phyloP scores from a whole-genome alignment of 495 filamentous ascomycete species.

The Tuber melanosporum region DNA sequence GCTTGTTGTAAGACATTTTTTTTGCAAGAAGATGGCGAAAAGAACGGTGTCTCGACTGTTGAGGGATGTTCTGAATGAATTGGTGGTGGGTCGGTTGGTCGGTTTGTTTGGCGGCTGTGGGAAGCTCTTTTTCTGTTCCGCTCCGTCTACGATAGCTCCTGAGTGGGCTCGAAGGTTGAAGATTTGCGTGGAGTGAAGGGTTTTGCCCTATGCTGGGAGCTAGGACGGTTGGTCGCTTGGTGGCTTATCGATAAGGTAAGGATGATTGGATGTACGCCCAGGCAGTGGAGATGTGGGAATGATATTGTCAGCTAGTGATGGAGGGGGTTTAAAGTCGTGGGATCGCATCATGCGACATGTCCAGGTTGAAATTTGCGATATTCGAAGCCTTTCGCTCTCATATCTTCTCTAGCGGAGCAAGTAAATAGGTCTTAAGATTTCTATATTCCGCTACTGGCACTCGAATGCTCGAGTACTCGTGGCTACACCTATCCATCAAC shows the following conservation, averaged over 20 bases:
- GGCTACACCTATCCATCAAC: not conserved
- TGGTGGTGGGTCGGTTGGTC: not conserved
- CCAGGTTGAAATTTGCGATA: not conserved
- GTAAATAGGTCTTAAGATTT: not conserved
- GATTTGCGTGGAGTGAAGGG: constrained; percentile 10
- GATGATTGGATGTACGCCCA: not conserved
- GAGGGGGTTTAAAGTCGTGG: no score
- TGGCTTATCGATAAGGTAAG: not conserved
- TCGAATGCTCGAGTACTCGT: not conserved
- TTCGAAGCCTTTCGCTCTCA: not conserved
- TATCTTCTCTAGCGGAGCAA: not conserved
- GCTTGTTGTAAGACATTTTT: constrained; percentile 92
- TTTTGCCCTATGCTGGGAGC: constrained; percentile 4
- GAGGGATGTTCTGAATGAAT: constrained; percentile 41
- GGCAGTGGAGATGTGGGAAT: not conserved
- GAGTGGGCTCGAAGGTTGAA: not conserved
- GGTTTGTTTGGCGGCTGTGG: constrained; percentile 3
- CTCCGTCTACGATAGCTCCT: not conserved
- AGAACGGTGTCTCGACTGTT: constrained; percentile 43
- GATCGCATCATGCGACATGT: not conserved
- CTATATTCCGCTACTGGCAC: not conserved
- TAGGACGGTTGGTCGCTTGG: not conserved
- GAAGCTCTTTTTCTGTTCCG: no score
- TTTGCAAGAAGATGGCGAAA: constrained; percentile 36
- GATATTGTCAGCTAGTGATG: no score